Evolutionary conservation across 495 filamentous ascomycete species (phyloP).

Genomic region (Friedmanniomyces simplex): DNA sequence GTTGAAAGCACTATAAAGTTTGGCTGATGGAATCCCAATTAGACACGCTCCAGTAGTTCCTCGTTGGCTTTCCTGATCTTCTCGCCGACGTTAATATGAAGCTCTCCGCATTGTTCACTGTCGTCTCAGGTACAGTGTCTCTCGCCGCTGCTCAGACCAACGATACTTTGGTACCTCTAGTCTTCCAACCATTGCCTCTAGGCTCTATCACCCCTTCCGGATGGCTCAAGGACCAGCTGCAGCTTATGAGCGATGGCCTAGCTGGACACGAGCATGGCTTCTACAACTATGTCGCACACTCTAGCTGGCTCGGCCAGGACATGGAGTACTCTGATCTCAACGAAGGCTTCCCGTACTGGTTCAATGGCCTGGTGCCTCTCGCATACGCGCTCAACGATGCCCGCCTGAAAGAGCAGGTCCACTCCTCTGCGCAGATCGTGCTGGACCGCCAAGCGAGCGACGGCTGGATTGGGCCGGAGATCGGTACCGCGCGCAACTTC

Average conservation of each 20-base stretch:
- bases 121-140: too few relatives aligned
- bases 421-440: constrained; percentile 39
- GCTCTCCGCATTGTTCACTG: too few relatives aligned
- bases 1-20: too few relatives aligned
- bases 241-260: constrained; percentile 44
- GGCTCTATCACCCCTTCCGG: constrained; percentile 48
- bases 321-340: constrained; percentile 49
- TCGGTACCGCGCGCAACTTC: constrained; percentile 36
- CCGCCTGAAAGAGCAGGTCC: constrained; percentile 46
- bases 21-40: too few relatives aligned
- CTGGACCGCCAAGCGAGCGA: constrained; percentile 44
- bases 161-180: neutral
- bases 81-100: too few relatives aligned
- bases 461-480: constrained; percentile 55
- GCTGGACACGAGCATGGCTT: constrained; percentile 51
- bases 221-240: constrained; percentile 51
- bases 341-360: constrained; percentile 56
- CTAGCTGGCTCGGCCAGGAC: constrained; percentile 45
- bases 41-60: too few relatives aligned
- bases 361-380: constrained; percentile 55
- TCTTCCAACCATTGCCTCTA: constrained; percentile 34
- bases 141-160: neutral
- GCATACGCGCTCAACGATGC: constrained; percentile 47
- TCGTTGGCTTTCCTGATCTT: too few relatives aligned
- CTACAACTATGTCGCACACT: constrained; percentile 46